phyloP scores from a whole-genome alignment of 352 stramenopile genomes.

The Phytopythium chamaehyphon region DNA sequence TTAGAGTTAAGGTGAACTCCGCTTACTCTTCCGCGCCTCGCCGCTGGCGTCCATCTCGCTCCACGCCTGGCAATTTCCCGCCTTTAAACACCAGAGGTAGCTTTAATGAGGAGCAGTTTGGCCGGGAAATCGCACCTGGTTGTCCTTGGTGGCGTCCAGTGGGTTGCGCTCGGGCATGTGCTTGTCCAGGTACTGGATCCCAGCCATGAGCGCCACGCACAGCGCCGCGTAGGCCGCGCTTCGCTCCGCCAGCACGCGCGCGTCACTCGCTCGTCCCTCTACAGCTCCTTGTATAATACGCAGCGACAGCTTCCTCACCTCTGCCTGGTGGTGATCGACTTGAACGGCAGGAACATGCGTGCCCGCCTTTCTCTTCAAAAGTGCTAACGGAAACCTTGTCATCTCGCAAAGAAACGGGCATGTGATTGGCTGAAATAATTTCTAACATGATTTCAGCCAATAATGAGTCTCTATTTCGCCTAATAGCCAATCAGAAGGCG shows the following conservation, averaged over 20 bases:
- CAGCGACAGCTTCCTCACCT: constrained; percentile 25
- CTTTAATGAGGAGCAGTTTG: too few species aligned
- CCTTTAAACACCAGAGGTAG: too few species aligned
- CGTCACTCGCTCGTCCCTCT: background rate
- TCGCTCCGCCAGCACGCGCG: background rate
- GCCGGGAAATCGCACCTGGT: constrained; percentile 48
- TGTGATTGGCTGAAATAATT: too few species aligned
- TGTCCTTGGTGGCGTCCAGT: constrained; percentile 28
- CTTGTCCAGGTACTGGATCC: constrained; percentile 71
- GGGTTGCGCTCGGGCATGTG: constrained; percentile 42
- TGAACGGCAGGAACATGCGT: constrained; percentile 69
- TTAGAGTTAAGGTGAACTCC: too few species aligned
- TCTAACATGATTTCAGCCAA: too few species aligned
- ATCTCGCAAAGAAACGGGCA: too few species aligned
- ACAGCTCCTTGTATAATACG: background rate
- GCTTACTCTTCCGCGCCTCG: constrained; percentile 7
- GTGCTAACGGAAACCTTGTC: too few species aligned
- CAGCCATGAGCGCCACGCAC: constrained; percentile 50
- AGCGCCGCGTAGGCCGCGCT: constrained; percentile 60
- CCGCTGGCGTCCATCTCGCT: constrained; percentile 54
- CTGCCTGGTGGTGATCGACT: constrained; percentile 51
- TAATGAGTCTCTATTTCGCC: too few species aligned
- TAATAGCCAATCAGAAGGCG: too few species aligned
- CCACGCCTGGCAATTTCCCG: constrained; percentile 57
- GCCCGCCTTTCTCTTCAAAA: background rate